Percentiles rank a stretch among this genome's conserved stretches.
Conservation (phyloP, 2,329 filamentous ascomycete genomes). For the Pestalotiopsis sp. region DNA sequence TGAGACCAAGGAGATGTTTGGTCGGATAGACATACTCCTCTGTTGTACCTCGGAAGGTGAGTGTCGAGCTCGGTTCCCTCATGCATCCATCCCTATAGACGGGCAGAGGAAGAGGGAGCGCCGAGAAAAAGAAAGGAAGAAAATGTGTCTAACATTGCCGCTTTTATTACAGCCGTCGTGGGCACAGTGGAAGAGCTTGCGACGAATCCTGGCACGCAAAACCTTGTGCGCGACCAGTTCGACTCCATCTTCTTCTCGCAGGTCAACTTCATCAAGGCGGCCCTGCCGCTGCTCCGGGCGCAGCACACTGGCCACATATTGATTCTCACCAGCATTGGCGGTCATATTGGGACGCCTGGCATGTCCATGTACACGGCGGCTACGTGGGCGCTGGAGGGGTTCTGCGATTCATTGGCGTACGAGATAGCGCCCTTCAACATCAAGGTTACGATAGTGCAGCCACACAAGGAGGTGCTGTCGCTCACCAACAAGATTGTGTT, state of each 20-base stretch:
- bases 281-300: conserved; percentile 76
- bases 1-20: conserved; percentile 82
- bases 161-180: conserved; percentile 66
- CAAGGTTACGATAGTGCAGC: conserved; percentile 93
- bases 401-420: conserved; percentile 93
- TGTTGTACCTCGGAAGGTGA: conserved; percentile 86
- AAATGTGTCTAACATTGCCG: conserved; percentile 9
- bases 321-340: conserved; percentile 85
- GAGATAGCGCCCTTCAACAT: conserved; percentile 97
- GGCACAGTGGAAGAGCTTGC: conserved; percentile 90
- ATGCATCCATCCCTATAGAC: neutral
- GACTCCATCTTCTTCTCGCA: conserved; percentile 95
- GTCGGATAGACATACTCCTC: conserved; percentile 84
- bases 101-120: neutral
- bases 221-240: conserved; percentile 87
- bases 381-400: conserved; percentile 94
- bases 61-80: conserved; percentile 18
- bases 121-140: neutral
- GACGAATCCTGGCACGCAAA: conserved; percentile 71
- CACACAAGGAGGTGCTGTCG: conserved; percentile 88
- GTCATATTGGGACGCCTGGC: conserved; percentile 90
- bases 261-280: conserved; percentile 92
- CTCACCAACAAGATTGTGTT: conserved; percentile 87
- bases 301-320: conserved; percentile 89
- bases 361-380: conserved; percentile 90